Percentiles rank a stretch among this genome's conserved stretches.
phyloP scores from a whole-genome alignment of 1,139 yeast genomes.

The Scheffersomyces quercinus region DNA sequence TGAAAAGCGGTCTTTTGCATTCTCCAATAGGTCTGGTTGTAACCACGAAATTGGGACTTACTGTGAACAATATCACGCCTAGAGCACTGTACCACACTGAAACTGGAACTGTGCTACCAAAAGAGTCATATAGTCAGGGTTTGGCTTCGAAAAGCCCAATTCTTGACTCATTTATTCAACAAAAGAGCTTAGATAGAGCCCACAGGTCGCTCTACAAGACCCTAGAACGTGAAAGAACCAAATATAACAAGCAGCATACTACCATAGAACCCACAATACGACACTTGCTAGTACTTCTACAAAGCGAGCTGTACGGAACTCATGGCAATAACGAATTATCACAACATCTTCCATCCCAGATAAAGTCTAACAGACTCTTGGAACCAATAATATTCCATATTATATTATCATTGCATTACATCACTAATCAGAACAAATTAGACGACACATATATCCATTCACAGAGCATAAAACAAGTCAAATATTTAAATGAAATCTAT shows the following conservation, averaged over 20 bases:
- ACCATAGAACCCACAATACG: constrained; percentile 24
- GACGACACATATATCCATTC: neutral
- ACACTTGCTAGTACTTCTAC: constrained; percentile 29
- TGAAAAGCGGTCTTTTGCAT: too few relatives aligned
- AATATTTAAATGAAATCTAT: too few relatives aligned
- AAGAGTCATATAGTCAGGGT: too few relatives aligned
- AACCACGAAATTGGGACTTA: too few relatives aligned
- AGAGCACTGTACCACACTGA: too few relatives aligned
- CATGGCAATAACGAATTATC: neutral
- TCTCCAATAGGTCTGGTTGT: too few relatives aligned
- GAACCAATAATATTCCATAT: constrained; percentile 17
- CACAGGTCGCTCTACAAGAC: constrained; percentile 26
- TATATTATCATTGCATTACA: constrained; percentile 6
- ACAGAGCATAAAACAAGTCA: too few relatives aligned
- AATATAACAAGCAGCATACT: constrained; percentile 17
- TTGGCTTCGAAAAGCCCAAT: neutral
- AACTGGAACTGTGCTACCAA: too few relatives aligned
- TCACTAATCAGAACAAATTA: neutral
- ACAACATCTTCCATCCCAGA: neutral
- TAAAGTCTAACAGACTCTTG: constrained; percentile 7
- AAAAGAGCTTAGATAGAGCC: constrained; percentile 20
- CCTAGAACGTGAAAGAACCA: constrained; percentile 17
- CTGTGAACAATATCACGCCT: too few relatives aligned
- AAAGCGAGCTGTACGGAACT: constrained; percentile 7
- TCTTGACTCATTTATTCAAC: constrained; percentile 2